Conservation (phyloP, 495 filamentous ascomycete genomes). For the Penicillium daleae region DNA sequence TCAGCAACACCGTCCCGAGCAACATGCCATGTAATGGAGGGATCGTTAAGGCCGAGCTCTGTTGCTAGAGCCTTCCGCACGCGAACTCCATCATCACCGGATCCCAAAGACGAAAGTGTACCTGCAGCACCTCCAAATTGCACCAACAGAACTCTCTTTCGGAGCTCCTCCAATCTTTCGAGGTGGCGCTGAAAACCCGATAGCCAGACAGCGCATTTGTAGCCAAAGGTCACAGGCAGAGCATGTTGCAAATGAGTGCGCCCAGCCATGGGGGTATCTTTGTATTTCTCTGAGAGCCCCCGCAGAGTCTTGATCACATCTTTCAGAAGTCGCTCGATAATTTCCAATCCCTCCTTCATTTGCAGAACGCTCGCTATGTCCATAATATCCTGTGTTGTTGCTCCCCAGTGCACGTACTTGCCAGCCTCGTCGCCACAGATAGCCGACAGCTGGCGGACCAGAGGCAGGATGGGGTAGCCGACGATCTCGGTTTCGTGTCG, state of each 20-base stretch:
- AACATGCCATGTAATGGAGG: slow-evolving; percentile 52
- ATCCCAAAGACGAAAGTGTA: slow-evolving; percentile 48
- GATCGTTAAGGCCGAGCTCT: slow-evolving; percentile 43
- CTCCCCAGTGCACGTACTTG: slow-evolving; percentile 59
- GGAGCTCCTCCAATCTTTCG: slow-evolving; percentile 43
- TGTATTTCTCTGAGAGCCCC: slow-evolving; percentile 42
- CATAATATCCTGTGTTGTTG: slow-evolving; percentile 61
- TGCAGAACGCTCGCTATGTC: slow-evolving; percentile 54
- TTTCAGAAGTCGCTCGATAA: slow-evolving; percentile 44
- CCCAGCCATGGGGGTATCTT: slow-evolving; percentile 55
- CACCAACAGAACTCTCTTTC: slow-evolving; percentile 41
- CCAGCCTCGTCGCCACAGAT: slow-evolving; percentile 46
- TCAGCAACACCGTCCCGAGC: slow-evolving; percentile 54
- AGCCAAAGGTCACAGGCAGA: slow-evolving; percentile 53
- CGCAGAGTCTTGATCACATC: slow-evolving; percentile 41
- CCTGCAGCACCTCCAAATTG: slow-evolving; percentile 55
- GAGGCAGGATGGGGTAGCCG: slow-evolving; percentile 56
- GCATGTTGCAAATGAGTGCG: slow-evolving; percentile 58
- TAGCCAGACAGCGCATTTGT: slow-evolving; percentile 52
- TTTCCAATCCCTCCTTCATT: slow-evolving; percentile 48
- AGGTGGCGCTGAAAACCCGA: slow-evolving; percentile 48
- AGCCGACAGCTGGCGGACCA: slow-evolving; percentile 48
- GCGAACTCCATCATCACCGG: slow-evolving; percentile 36
- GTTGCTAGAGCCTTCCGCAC: slow-evolving; percentile 45
- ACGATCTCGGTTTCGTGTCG: slow-evolving; percentile 55